Conservation (phyloP, 176 grass and related monocot species). For the Oryza punctata region DNA sequence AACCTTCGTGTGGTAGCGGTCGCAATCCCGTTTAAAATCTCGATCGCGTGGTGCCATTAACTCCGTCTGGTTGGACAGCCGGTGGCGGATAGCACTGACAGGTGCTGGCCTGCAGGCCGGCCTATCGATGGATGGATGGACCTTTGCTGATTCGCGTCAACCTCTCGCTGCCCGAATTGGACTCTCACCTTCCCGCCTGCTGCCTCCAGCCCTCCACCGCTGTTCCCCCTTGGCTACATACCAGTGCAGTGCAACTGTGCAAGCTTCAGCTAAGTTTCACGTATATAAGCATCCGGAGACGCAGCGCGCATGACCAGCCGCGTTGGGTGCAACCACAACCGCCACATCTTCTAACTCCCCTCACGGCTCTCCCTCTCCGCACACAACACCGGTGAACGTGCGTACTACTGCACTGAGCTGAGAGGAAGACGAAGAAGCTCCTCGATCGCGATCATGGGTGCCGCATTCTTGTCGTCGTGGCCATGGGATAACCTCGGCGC, state of each 20-base stretch:
- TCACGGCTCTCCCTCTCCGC: not conserved
- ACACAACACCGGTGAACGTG: too few relatives aligned
- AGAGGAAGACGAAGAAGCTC: not conserved
- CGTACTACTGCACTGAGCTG: not conserved
- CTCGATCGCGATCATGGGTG: conserved; percentile 44
- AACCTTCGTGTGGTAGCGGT: not conserved
- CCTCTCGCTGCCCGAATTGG: not conserved
- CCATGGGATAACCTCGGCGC: conserved; percentile 84
- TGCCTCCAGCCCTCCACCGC: not conserved
- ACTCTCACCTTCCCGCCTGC: not conserved
- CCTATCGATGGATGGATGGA: not conserved
- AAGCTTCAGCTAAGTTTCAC: not conserved
- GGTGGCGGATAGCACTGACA: not conserved
- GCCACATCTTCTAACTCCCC: not conserved
- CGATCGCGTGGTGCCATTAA: conserved; percentile 18
- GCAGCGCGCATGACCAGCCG: not conserved
- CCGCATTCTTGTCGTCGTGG: conserved; percentile 64
- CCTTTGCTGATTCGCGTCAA: not conserved
- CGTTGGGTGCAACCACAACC: conserved; percentile 10
- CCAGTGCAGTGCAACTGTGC: not conserved
- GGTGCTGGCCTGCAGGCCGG: not conserved
- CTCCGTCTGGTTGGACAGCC: conserved; percentile 15
- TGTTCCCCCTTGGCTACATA: not conserved
- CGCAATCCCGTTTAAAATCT: not conserved
- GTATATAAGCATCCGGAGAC: conserved; percentile 20